Percentiles rank a stretch among this genome's conserved stretches.
Evolutionary conservation across 2,329 filamentous ascomycete genomes (phyloP).

Genomic region (Botryotinia calthae): DNA sequence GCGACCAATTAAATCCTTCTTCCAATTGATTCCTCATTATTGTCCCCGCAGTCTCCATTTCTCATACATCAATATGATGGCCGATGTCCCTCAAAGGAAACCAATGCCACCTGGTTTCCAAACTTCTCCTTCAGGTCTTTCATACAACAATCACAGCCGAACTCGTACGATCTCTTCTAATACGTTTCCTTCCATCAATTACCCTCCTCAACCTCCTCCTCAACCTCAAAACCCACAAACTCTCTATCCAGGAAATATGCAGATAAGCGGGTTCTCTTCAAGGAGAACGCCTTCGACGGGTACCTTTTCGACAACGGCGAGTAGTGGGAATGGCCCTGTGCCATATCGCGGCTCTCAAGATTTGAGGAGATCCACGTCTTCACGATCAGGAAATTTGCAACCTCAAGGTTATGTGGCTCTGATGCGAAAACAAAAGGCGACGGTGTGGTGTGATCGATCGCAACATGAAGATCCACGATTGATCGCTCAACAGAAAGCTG

Average conservation of each 20-base stretch:
- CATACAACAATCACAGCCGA: slow-evolving; percentile 34
- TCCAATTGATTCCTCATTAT: background rate
- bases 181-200: slow-evolving; percentile 30
- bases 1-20: slow-evolving; percentile 10
- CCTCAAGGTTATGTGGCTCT: slow-evolving; percentile 86
- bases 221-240: background rate
- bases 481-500: slow-evolving; percentile 77
- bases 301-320: slow-evolving; percentile 68
- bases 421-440: slow-evolving; percentile 95
- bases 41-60: slow-evolving; percentile 10
- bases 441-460: slow-evolving; percentile 94
- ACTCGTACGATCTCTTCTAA: slow-evolving; percentile 43
- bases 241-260: slow-evolving; percentile 30
- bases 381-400: slow-evolving; percentile 58
- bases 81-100: slow-evolving; percentile 35
- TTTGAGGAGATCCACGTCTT: slow-evolving; percentile 75
- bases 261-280: slow-evolving; percentile 39
- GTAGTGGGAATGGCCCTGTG: slow-evolving; percentile 45
- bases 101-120: slow-evolving; percentile 35
- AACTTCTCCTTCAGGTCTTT: slow-evolving; percentile 24
- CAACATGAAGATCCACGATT: slow-evolving; percentile 88
- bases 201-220: slow-evolving; percentile 26
- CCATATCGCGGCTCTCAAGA: slow-evolving; percentile 59
- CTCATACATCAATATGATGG: slow-evolving; percentile 31
- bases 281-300: slow-evolving; percentile 65